Conservation (phyloP, 352 stramenopile genomes). For the Pythium pyrilobum region DNA sequence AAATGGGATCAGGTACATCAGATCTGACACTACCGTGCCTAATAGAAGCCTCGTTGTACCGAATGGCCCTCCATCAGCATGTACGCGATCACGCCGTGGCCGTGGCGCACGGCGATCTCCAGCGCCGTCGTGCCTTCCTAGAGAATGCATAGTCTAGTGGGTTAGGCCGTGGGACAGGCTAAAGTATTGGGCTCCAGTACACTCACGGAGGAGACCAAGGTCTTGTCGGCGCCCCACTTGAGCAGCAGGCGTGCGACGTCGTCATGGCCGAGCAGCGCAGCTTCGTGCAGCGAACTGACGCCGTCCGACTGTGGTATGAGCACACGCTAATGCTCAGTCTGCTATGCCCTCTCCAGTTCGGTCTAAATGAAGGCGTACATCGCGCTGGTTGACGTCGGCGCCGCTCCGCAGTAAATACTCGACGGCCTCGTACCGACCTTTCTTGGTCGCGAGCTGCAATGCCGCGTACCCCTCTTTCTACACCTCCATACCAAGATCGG, state of each 20-base stretch:
- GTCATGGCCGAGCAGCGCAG: slow-evolving; percentile 52
- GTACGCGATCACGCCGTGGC: slow-evolving; percentile 48
- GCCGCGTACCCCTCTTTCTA: slow-evolving; percentile 61
- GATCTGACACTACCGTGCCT: slow-evolving; percentile 7
- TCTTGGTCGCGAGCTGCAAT: slow-evolving; percentile 52
- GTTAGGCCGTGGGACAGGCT: neutral
- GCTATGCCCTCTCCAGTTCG: neutral
- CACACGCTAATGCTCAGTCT: neutral
- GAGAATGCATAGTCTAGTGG: neutral
- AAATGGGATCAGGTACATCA: no score
- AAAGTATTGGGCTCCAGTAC: neutral
- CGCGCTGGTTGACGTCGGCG: slow-evolving; percentile 56
- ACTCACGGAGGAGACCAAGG: slow-evolving; percentile 42
- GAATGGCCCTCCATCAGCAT: slow-evolving; percentile 58
- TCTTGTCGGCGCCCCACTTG: slow-evolving; percentile 47
- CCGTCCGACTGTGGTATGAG: slow-evolving; percentile 42
- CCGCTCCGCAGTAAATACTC: slow-evolving; percentile 44
- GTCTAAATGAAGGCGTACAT: slow-evolving; percentile 28
- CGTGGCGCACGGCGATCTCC: slow-evolving; percentile 60
- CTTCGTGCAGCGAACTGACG: slow-evolving; percentile 65
- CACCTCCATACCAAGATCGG: no score
- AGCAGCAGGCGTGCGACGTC: slow-evolving; percentile 57
- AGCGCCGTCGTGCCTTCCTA: slow-evolving; percentile 66
- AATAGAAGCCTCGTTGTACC: slow-evolving; percentile 55
- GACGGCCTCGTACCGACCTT: slow-evolving; percentile 43